phyloP scores from a whole-genome alignment of 2,329 filamentous ascomycete genomes.

The Fusarium neocosmosporiellum region DNA sequence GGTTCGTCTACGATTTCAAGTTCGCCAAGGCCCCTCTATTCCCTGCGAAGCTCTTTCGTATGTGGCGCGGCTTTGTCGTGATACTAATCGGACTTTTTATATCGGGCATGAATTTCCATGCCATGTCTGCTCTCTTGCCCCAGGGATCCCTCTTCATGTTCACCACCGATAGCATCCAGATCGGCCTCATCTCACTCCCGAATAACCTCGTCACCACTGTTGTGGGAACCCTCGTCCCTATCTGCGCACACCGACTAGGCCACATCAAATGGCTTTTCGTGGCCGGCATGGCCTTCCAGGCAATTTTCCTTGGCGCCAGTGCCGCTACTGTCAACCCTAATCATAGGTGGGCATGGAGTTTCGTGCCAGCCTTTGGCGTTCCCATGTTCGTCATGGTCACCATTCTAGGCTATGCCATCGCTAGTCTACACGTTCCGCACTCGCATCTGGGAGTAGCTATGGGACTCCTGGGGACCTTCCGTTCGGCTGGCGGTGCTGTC shows the following conservation, averaged over 20 bases:
- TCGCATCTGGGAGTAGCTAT: conserved; percentile 24
- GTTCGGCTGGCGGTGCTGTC: conserved; percentile 14
- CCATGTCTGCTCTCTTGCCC: conserved; percentile 14
- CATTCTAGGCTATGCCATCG: conserved; percentile 17
- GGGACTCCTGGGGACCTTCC: conserved; percentile 21
- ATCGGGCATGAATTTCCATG: conserved; percentile 25
- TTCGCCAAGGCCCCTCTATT: conserved; percentile 15
- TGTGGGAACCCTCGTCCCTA: neutral
- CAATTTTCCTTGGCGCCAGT: conserved; percentile 17
- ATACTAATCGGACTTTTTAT: conserved; percentile 15
- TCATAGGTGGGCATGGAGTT: conserved; percentile 23
- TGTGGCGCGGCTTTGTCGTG: conserved; percentile 4
- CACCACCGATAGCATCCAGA: conserved; percentile 17
- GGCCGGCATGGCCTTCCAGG: conserved; percentile 5
- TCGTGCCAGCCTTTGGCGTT: conserved; percentile 23
- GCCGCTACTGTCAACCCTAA: conserved; percentile 29
- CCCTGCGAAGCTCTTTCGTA: neutral
- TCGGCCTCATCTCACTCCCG: conserved; percentile 9
- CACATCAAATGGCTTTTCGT: conserved; percentile 23
- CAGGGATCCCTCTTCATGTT: conserved; percentile 30
- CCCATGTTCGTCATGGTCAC: conserved; percentile 24
- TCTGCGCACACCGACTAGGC: conserved; percentile 2
- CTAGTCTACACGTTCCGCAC: conserved; percentile 26
- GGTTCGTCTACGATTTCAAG: conserved; percentile 13
- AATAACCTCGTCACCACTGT: conserved; percentile 3